A percentile compares a stretch with the other conserved stretches of the same genome.
Conservation (phyloP, 768 basidiomycete genomes). For the Gyrodon lividus region DNA sequence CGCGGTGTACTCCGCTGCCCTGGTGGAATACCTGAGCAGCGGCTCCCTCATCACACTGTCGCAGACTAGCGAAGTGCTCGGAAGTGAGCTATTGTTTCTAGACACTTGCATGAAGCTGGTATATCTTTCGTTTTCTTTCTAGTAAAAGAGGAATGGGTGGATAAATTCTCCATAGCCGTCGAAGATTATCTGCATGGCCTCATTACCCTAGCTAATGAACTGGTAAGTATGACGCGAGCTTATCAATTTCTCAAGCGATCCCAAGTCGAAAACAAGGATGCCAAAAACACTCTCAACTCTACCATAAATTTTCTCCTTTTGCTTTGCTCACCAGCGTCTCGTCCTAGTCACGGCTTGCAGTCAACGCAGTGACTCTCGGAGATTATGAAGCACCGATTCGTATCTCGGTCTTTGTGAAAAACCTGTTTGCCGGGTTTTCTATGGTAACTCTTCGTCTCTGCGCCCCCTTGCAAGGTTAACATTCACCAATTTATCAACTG, state of each 20-base stretch:
- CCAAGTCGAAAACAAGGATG: neutral
- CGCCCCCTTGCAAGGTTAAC: slow-evolving; percentile 1
- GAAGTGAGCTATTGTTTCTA: slow-evolving; percentile 49
- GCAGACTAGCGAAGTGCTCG: slow-evolving; percentile 53
- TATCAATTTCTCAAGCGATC: neutral
- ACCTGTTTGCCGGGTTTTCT: slow-evolving; percentile 79
- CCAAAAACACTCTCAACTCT: neutral
- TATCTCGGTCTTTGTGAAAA: slow-evolving; percentile 79
- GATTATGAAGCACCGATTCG: slow-evolving; percentile 77
- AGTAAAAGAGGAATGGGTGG: slow-evolving; percentile 74
- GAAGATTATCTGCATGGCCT: slow-evolving; percentile 85
- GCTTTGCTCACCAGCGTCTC: slow-evolving; percentile 6
- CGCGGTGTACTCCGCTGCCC: slow-evolving; percentile 62
- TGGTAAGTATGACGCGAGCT: slow-evolving; percentile 48
- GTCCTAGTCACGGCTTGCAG: slow-evolving; percentile 68
- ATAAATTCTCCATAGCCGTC: slow-evolving; percentile 57
- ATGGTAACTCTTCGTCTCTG: slow-evolving; percentile 49
- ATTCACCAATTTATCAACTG: neutral
- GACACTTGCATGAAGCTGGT: slow-evolving; percentile 1
- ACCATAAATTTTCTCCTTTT: neutral
- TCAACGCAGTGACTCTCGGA: slow-evolving; percentile 81
- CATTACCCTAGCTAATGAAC: slow-evolving; percentile 75
- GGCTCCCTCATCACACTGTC: slow-evolving; percentile 59
- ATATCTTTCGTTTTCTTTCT: slow-evolving; percentile 3
- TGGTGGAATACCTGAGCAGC: slow-evolving; percentile 62